These are phyloP conservation scores for Lactarius sanguifluus DNA, from an alignment of 768 basidiomycete genomes.

Conservation along the genomic window DNA sequence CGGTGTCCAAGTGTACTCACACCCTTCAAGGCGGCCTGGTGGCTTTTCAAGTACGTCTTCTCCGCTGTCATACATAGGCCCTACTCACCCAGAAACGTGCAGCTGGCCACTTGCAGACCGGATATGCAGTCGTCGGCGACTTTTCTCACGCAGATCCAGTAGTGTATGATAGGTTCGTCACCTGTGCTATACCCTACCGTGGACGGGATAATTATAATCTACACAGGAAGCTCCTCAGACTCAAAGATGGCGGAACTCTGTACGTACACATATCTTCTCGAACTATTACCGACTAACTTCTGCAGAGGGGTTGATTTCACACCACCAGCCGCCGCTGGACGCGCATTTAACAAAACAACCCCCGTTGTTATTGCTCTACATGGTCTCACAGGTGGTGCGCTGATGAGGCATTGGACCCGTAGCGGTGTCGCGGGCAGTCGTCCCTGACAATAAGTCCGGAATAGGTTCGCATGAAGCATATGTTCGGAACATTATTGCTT, in stretches of 20 bases:
- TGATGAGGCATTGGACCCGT: slow-evolving; percentile 14
- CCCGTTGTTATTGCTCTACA: slow-evolving; percentile 58
- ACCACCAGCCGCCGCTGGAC: slow-evolving; percentile 36
- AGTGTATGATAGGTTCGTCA: slow-evolving; percentile 52
- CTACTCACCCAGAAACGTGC: neutral
- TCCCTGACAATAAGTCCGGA: slow-evolving; percentile 17
- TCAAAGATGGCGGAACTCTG: slow-evolving; percentile 66
- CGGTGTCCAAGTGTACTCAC: slow-evolving; percentile 35
- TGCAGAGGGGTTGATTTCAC: slow-evolving; percentile 64
- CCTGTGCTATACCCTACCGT: neutral
- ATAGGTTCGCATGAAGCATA: slow-evolving; percentile 87
- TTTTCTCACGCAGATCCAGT: slow-evolving; percentile 57
- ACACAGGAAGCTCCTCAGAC: slow-evolving; percentile 47
- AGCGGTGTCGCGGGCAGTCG: neutral
- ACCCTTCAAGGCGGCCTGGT: slow-evolving; percentile 35
- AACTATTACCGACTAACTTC: neutral
- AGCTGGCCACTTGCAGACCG: slow-evolving; percentile 62
- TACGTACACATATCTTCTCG: slow-evolving; percentile 36
- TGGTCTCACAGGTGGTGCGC: slow-evolving; percentile 47
- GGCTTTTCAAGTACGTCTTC: slow-evolving; percentile 34
- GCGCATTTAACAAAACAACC: slow-evolving; percentile 38
- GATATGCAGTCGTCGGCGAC: slow-evolving; percentile 58
- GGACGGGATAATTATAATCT: neutral
- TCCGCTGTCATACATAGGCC: neutral
- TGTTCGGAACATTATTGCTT: slow-evolving; percentile 73